phyloP scores from a whole-genome alignment of 2,329 filamentous ascomycete genomes.

The Dactylellina haptotyla region DNA sequence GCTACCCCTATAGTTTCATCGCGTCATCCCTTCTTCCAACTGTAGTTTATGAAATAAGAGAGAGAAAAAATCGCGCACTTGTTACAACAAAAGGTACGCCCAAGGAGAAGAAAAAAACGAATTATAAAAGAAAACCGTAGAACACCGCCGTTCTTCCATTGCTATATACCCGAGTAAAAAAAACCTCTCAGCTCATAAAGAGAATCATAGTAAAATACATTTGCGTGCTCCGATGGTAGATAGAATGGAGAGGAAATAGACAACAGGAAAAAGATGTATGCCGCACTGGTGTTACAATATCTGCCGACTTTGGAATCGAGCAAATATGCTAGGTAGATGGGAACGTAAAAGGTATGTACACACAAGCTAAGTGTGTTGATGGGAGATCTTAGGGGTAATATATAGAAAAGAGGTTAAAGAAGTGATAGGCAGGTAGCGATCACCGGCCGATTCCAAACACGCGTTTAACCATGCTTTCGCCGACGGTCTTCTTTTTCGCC shows the following conservation, averaged over 20 bases:
- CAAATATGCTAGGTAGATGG: not conserved
- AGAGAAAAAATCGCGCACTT: too few species aligned
- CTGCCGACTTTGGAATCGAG: too few species aligned
- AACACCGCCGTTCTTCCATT: not conserved
- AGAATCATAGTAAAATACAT: not conserved
- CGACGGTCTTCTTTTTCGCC: constrained; percentile 52
- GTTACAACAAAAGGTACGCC: too few species aligned
- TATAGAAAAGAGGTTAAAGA: not conserved
- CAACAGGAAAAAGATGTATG: not conserved
- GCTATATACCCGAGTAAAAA: not conserved
- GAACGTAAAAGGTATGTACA: not conserved
- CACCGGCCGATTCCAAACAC: constrained; percentile 53
- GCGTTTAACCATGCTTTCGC: constrained; percentile 51
- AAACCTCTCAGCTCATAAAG: not conserved
- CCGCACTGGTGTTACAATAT: too few species aligned
- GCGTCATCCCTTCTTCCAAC: too few species aligned
- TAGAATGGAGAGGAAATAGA: not conserved
- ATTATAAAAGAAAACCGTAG: not conserved
- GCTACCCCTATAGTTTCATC: too few species aligned
- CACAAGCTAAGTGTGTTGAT: not conserved
- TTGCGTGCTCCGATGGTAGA: not conserved
- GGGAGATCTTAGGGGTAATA: not conserved
- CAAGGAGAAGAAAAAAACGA: too few species aligned
- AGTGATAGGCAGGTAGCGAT: not conserved
- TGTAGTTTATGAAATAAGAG: too few species aligned